Evolutionary conservation across 768 basidiomycete species (phyloP).

Genomic region (Hortiboletus flavorubellus): DNA sequence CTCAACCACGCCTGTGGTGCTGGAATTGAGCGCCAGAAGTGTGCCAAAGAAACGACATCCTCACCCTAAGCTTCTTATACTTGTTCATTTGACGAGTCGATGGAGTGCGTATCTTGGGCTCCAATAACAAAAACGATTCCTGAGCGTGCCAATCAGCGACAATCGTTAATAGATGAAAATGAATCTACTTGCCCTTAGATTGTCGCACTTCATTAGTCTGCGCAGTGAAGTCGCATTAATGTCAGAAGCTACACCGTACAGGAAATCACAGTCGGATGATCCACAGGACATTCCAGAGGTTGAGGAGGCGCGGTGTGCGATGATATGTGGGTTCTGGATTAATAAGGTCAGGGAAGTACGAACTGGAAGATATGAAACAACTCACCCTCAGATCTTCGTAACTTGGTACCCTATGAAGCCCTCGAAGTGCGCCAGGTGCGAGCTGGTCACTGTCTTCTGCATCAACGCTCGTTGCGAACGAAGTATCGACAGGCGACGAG

Average conservation of each 20-base stretch:
- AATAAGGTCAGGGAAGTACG: neutral
- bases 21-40: neutral
- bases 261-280: neutral
- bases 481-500: conserved; percentile 6
- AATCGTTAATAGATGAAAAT: neutral
- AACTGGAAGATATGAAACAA: neutral
- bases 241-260: neutral
- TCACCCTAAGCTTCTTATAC: conserved; percentile 3
- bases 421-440: neutral
- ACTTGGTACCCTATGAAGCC: conserved; percentile 17
- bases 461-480: conserved; percentile 21
- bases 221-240: neutral
- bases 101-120: neutral
- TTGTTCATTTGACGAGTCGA: neutral
- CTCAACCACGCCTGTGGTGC: conserved; percentile 6
- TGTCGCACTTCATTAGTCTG: neutral
- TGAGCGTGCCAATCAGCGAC: conserved; percentile 4
- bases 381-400: conserved; percentile 21
- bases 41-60: neutral
- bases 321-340: neutral
- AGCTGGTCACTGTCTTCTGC: neutral
- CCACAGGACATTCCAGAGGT: neutral
- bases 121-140: conserved; percentile 1
- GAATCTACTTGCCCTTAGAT: neutral
- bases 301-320: neutral